Base-by-base conservation (phyloP, 257 asterid species). In the Jacaranda copaia region DNA sequence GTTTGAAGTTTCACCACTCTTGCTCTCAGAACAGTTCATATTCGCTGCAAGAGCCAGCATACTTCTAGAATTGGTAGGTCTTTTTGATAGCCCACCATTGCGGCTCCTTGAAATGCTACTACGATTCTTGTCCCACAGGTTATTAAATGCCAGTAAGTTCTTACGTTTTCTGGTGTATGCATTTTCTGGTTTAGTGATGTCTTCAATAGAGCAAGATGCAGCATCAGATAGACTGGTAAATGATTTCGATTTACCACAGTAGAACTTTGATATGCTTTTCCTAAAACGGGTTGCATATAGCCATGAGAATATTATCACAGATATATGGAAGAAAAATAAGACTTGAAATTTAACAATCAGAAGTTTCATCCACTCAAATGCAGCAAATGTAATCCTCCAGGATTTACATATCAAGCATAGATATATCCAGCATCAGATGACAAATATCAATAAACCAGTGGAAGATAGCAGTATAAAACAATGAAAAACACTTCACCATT, bases 101-200 rank as follows among this genome's bases (percentile, higher is more conserved):
- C 68, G 78, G 68, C 75, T 77, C 77, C 88, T 78, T 20, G 71
- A 74, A 52, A 84, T 56, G 77, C 20, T 77, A 72, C 67, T 83
- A 32, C n/a, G 83, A 77, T 83, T 88, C 86, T 85, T 93, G 57
- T 83, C 90, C 89, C 82, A 91, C 58, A 74, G 32, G 68, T 78
- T 84, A 79, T 73, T 88, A 77, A 80, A 82, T 7, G 90, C 92
- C 67, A 87, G 86, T 84, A 91, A 84, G 82, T 91, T 89, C 85
- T 87, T 90, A 75, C 91, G 88, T 77, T 87, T 93, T 82, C 87
- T 87, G 57, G 88, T 87, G 81, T 84, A 91, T 49, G 92, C 89
- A 64, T 90, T 80, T 65, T 89, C 96, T 32, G 90, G 93, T 82
- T 89, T 89, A 40, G 81, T 86, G 77, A 91, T 87, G 48, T 89